Evolutionary conservation across 2,329 filamentous ascomycete genomes (phyloP), one percentile per base, ranked within the genome.

Genomic region (Penicillium sp.): DNA sequence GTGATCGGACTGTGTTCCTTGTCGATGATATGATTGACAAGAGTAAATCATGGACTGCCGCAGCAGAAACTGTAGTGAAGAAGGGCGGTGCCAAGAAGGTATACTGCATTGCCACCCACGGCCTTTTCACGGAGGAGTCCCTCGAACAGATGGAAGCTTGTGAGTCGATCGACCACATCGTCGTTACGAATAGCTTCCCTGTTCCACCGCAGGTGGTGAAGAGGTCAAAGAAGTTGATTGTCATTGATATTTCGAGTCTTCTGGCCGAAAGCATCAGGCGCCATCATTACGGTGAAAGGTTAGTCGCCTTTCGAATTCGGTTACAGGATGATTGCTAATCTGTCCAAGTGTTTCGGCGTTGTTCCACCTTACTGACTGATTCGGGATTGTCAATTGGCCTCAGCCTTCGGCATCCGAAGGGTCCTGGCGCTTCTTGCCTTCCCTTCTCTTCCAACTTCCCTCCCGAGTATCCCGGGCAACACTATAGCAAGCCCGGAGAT

Each of bases 21-120:
- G 87, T 98, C 43, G 93, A 98, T 67, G 93, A 98, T 68, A 97
- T 98, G 87, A 96, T 98, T 64, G 93, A 98, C 73, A 96, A 95
- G 73, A 84, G 89, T 8, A 88, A 86, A 13, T 95, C 88, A 6
- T 98, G 93, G 93, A 94, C 98, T 59, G 91, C 91, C 6, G 93
- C 93, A 6, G 93, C 93, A 12, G 93, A 98, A 75, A 95, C 90
- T 1, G 91, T 95, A 2, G 87, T 95, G 46, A 97, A 97, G 76
- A 82, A 85, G 56, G 94, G 93, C 57, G 81, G 82, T 38, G 93
- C 93, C 1, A 95, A 87, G 61, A 93, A 87, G 70, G 93, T 98
- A 31, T 97, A 95, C 71, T 95, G 89, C 76, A 95, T 98, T 74
- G 93, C 91, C 7, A 97, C 93, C 0, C 93, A 98, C 64, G 93